A percentile compares a stretch with the other conserved stretches of the same genome.
Evolutionary conservation across 768 basidiomycete genomes (phyloP).

Genomic region (Tricholoma sp.): DNA sequence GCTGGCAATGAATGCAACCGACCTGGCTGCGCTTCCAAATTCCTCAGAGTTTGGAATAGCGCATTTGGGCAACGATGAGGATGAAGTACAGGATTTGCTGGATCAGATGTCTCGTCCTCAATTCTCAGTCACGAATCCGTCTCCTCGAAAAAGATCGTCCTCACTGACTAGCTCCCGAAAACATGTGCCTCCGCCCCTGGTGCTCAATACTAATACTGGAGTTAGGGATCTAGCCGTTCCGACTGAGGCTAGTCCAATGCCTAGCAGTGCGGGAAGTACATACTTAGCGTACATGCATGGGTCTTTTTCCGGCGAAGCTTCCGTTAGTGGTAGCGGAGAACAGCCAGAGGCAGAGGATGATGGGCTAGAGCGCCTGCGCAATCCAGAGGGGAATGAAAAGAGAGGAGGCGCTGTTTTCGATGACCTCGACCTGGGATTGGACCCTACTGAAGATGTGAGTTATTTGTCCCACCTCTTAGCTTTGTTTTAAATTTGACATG

Average conservation of each 20-base stretch:
- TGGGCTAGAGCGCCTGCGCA: conserved; percentile 34
- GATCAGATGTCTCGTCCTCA: conserved; percentile 33
- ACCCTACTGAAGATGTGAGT: conserved; percentile 40
- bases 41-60: conserved; percentile 19
- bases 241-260: conserved; percentile 29
- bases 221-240: conserved; percentile 28
- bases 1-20: conserved; percentile 45
- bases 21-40: conserved; percentile 24
- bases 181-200: conserved; percentile 55
- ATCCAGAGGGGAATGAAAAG: conserved; percentile 38
- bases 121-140: conserved; percentile 32
- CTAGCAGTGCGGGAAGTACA: conserved; percentile 30
- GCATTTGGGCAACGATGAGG: conserved; percentile 30
- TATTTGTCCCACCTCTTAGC: conserved; percentile 1
- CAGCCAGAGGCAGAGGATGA: conserved; percentile 29
- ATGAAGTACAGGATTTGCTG: conserved; percentile 37
- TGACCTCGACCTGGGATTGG: conserved; percentile 46
- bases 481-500: conserved; percentile 5
- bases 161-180: conserved; percentile 29
- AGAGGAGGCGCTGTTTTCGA: conserved; percentile 47
- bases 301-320: conserved; percentile 12
- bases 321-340: conserved; percentile 1
- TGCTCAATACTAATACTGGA: conserved; percentile 36
- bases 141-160: conserved; percentile 29
- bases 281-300: conserved; percentile 45